Evolutionary conservation across 352 stramenopile species (phyloP), one percentile per base, ranked within the genome.

Genomic region (Phytophthora nicotianae): DNA sequence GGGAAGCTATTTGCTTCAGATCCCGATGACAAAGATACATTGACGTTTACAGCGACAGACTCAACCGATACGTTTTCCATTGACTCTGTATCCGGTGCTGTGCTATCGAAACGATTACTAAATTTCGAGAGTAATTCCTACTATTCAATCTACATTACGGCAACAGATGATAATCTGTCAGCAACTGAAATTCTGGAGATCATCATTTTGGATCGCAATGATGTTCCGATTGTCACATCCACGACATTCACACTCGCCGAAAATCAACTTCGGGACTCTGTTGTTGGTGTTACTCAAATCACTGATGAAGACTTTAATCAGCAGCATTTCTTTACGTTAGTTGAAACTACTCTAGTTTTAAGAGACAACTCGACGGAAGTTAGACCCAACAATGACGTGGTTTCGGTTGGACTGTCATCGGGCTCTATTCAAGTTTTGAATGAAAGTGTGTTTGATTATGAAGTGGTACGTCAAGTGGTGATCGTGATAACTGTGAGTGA

Each of bases 131-230:
- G 13, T 9, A 53, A 57, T 29, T 29, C 54, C 1, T 17, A 45
- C 5, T 74, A 67, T 19, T 48, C 40, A 7, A 16, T 74, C 2
- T 55, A 17, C 37, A 19, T 67, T 17, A 56, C 29, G 9, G 55
- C 46, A 23, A 49, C 23, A 1, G 65, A 74, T 50, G 40, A n/a
- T 5, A 66, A 70, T 19, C 4, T 70, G 10, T 45, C 50, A 23
- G 37, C 54, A 11, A 49, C 24, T 16, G 45, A 19, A 10, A 35
- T 19, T 5, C 19, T 70, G 32, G 50, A 70, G 8, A 57, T 70
- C 10, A 4, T 70, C 2, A 16, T 74, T 24, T 43, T 74, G 19
- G 65, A 74, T 24, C 38, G 65, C 49, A 74, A 74, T 55, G 65
- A 74, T 26, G 42, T 54, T 21, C 65, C 65, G 23, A 38, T 50